phyloP scores from a whole-genome alignment of 148 eudicot genomes.

The Vaccinium vitisidaea region DNA sequence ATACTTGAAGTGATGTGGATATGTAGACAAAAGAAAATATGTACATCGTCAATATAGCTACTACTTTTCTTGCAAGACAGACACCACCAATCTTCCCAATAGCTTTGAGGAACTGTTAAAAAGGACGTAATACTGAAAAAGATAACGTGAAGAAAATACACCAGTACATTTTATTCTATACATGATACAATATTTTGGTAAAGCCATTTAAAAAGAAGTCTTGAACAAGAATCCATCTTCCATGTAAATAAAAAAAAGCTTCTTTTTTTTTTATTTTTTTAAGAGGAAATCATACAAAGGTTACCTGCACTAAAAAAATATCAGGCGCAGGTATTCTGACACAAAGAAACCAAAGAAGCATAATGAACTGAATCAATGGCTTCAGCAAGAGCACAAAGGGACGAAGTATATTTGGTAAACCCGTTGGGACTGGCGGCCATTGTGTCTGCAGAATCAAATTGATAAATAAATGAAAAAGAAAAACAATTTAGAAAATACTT shows the following conservation, averaged over 20 bases:
- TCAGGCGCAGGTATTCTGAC: constrained; percentile 88
- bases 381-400: constrained; percentile 71
- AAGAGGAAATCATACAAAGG: constrained; percentile 10
- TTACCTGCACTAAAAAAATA: constrained; percentile 85
- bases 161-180: not conserved
- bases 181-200: not conserved
- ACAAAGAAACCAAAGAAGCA: constrained; percentile 91
- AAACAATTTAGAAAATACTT: not conserved
- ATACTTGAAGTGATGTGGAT: not conserved
- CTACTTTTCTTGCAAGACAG: not conserved
- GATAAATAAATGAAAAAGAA: not conserved
- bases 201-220: not conserved
- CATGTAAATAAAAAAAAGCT: constrained; percentile 17
- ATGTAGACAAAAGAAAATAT: not conserved
- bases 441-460: constrained; percentile 52
- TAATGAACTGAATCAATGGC: constrained; percentile 73
- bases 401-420: constrained; percentile 58
- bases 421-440: constrained; percentile 65
- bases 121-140: not conserved
- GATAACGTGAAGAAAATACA: not conserved
- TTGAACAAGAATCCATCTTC: not conserved
- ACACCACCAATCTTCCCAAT: not conserved
- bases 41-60: not conserved
- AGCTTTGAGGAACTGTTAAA: not conserved
- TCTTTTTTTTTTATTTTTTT: not conserved